A percentile compares a stretch with the other conserved stretches of the same genome.
Conservation (phyloP, 2,329 filamentous ascomycete genomes). For the Clarireedia homoeocarpa region DNA sequence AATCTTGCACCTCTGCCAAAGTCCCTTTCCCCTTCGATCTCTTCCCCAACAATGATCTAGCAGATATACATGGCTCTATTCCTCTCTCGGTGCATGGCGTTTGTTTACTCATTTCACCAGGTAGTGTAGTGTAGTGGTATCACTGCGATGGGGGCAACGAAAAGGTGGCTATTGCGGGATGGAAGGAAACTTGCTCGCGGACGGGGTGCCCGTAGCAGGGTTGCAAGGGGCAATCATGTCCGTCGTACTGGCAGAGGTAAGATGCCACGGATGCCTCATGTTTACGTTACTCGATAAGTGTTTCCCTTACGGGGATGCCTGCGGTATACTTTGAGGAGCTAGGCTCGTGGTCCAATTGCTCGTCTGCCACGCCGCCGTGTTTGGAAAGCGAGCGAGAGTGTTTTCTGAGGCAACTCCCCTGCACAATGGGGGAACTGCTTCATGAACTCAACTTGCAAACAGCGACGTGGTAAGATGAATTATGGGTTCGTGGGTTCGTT, state of each 20-base stretch:
- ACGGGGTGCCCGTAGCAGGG: slow-evolving; percentile 6
- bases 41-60: not conserved
- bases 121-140: not conserved
- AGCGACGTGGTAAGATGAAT: not conserved
- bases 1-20: not conserved
- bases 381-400: not conserved
- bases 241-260: not conserved
- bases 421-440: not conserved
- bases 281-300: not conserved
- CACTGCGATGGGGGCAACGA: not conserved
- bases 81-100: not conserved
- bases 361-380: slow-evolving; percentile 1
- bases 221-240: not conserved
- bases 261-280: not conserved
- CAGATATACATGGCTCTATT: not conserved
- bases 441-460: slow-evolving; percentile 1
- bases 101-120: slow-evolving; percentile 7
- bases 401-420: not conserved
- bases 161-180: slow-evolving; percentile 5
- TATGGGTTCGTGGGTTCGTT: not conserved
- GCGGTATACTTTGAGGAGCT: not conserved
- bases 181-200: not conserved
- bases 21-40: not conserved
- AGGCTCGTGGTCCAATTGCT: not conserved
- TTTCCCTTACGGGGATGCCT: not conserved